These are phyloP conservation scores for Aquilaria malaccensis DNA, from an alignment of 345 rosid genomes.

Conservation along the genomic window DNA sequence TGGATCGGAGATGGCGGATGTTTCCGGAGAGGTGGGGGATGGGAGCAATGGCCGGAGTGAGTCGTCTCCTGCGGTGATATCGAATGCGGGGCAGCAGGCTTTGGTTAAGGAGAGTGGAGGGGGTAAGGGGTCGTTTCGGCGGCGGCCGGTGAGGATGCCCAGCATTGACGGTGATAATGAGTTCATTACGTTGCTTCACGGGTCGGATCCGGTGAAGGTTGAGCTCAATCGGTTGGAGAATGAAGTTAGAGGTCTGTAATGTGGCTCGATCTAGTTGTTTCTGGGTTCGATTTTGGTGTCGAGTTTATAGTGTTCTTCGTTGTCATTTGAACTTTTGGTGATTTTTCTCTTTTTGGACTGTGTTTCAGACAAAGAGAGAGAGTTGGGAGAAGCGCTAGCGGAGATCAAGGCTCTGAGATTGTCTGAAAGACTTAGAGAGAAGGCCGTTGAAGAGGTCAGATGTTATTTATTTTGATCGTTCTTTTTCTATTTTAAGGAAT, in stretches of 20 bases:
- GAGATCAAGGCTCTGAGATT: slow-evolving; percentile 79
- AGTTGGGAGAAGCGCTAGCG: slow-evolving; percentile 71
- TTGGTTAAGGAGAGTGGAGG: slow-evolving; percentile 50
- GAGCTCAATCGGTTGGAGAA: slow-evolving; percentile 90
- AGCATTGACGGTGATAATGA: slow-evolving; percentile 88
- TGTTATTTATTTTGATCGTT: not conserved
- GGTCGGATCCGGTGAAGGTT: slow-evolving; percentile 89
- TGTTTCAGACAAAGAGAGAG: slow-evolving; percentile 78
- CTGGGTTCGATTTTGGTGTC: slow-evolving; percentile 15
- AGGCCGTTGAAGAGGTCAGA: slow-evolving; percentile 93
- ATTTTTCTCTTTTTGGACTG: slow-evolving; percentile 9
- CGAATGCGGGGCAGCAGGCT: slow-evolving; percentile 24
- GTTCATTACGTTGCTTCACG: slow-evolving; percentile 67
- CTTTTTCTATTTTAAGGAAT: not conserved
- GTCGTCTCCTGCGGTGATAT: slow-evolving; percentile 13
- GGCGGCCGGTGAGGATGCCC: slow-evolving; percentile 51
- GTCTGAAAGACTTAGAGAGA: slow-evolving; percentile 79
- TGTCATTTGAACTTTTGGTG: slow-evolving; percentile 18
- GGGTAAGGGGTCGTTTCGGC: slow-evolving; percentile 46
- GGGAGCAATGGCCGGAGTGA: slow-evolving; percentile 26
- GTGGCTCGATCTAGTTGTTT: slow-evolving; percentile 52
- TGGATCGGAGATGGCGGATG: slow-evolving; percentile 40
- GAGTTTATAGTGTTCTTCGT: slow-evolving; percentile 14
- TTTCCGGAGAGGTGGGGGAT: slow-evolving; percentile 23
- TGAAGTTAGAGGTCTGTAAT: slow-evolving; percentile 77